These are phyloP conservation scores for Sphaceloma murrayae DNA, from an alignment of 2,329 filamentous ascomycete species.

Conservation along the genomic window DNA sequence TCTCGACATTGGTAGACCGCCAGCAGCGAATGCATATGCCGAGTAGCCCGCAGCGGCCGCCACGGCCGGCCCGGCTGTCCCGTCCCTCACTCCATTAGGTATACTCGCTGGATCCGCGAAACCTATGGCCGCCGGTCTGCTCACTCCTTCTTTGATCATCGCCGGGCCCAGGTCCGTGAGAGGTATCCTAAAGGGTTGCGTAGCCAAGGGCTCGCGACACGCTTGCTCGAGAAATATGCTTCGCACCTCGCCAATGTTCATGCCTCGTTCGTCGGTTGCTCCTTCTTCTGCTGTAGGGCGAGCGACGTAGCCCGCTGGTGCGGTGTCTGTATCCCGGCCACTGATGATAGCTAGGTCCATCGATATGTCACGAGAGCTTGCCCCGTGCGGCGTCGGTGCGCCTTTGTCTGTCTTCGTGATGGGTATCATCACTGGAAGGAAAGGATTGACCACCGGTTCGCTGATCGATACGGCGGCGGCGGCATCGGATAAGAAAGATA, in stretches of 20 bases:
- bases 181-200: slow-evolving; percentile 28
- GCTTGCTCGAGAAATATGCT: slow-evolving; percentile 31
- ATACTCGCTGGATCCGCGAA: slow-evolving; percentile 25
- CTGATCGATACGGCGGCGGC: slow-evolving; percentile 29
- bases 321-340: slow-evolving; percentile 22
- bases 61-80: slow-evolving; percentile 20
- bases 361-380: slow-evolving; percentile 37
- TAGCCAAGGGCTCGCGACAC: slow-evolving; percentile 21
- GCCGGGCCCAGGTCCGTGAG: slow-evolving; percentile 29
- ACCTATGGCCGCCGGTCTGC: slow-evolving; percentile 27
- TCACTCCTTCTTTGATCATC: slow-evolving; percentile 27
- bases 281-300: slow-evolving; percentile 13
- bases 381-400: slow-evolving; percentile 37
- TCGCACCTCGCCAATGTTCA: slow-evolving; percentile 21
- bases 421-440: slow-evolving; percentile 39
- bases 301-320: slow-evolving; percentile 14
- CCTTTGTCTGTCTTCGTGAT: slow-evolving; percentile 40
- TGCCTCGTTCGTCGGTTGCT: slow-evolving; percentile 18
- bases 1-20: slow-evolving; percentile 24
- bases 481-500: slow-evolving; percentile 43
- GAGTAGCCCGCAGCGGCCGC: slow-evolving; percentile 20
- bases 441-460: slow-evolving; percentile 30
- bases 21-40: slow-evolving; percentile 23
- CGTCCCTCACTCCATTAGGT: slow-evolving; percentile 18
- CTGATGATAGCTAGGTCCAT: slow-evolving; percentile 42